Conservation (phyloP, 495 filamentous ascomycete genomes). For the Aspergillus campestris region DNA sequence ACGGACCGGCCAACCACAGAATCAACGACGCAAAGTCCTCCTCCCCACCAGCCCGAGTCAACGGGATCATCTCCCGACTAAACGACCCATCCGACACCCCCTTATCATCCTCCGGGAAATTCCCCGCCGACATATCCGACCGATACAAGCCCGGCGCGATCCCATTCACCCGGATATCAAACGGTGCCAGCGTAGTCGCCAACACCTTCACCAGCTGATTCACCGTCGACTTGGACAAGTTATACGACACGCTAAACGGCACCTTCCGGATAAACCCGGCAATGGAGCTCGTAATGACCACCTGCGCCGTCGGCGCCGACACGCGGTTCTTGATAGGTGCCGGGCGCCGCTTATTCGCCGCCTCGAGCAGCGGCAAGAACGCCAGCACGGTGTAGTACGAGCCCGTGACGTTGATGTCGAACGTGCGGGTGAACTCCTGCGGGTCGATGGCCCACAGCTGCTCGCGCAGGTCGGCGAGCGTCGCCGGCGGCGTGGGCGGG, state of each 20-base stretch:
- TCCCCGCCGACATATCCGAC: slow-evolving; percentile 50
- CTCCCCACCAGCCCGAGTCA: slow-evolving; percentile 42
- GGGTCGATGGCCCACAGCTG: slow-evolving; percentile 41
- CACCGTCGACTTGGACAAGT: slow-evolving; percentile 53
- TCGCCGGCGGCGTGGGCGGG: slow-evolving; percentile 14
- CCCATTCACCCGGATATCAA: slow-evolving; percentile 56
- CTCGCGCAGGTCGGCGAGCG: slow-evolving; percentile 45
- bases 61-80: slow-evolving; percentile 39
- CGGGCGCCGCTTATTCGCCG: slow-evolving; percentile 45
- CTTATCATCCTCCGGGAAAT: slow-evolving; percentile 8
- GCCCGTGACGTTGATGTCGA: slow-evolving; percentile 51
- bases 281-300: slow-evolving; percentile 57
- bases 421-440: slow-evolving; percentile 50
- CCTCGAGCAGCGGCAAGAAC: slow-evolving; percentile 54
- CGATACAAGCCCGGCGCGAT: slow-evolving; percentile 59
- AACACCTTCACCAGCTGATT: slow-evolving; percentile 59
- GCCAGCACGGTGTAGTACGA: slow-evolving; percentile 57
- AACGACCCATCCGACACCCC: slow-evolving; percentile 34
- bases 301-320: slow-evolving; percentile 47
- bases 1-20: slow-evolving; percentile 53
- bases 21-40: slow-evolving; percentile 58
- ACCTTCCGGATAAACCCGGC: slow-evolving; percentile 48
- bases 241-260: slow-evolving; percentile 54
- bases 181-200: slow-evolving; percentile 42
- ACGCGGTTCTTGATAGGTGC: slow-evolving; percentile 28